Evolutionary conservation across 495 filamentous ascomycete species (phyloP), one percentile per base, ranked within the genome.

Genomic region (Usnea hakonensis): DNA sequence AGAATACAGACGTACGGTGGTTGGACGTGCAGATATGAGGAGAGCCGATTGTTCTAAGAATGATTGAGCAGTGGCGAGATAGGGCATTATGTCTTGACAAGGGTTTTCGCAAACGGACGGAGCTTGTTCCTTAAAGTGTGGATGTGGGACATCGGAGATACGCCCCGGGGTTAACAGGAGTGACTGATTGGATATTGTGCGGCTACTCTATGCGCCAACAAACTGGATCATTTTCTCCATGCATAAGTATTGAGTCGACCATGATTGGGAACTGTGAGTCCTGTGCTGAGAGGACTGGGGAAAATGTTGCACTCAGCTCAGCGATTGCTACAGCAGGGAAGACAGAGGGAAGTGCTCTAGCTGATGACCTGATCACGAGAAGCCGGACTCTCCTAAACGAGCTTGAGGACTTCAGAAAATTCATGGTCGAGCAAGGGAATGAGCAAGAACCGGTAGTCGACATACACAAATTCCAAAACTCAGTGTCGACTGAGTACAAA

Each of bases 11-110:
- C 80, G 62, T 81, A 87, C 85, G 14, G 81, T 81, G 13, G 82
- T 82, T 9, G 85, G 85, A 52, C 83, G 83, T 55, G 85, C 84
- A 70, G 86, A 75, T 46, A 87, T 73, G 36, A 88, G 78, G 37
- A 85, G 75, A 5, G 77, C 74, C 2, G 85, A 86, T 69, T 87
- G 83, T 66, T 84, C 78, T 62, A 87, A 78, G 80, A 80, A 88
- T 67, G 82, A 77, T 71, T 85, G 78, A 64, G 78, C 78, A 44
- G 83, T 85, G 9, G 78, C 68, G 55, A 87, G 76, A 72, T 82
- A 80, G n/a, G 83, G 81, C 85, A 88, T 87, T n/a, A 61, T 1
- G 16, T 56, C 14, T 56, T 3, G 1, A 16, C 16, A 16, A 5
- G 10, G 3, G 17, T 14, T 32, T 13, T 19, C 14, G n/a, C 16